These are phyloP conservation scores for Trypanosoma melophagium DNA, from an alignment of 208 protist species.

Conservation along the genomic window DNA sequence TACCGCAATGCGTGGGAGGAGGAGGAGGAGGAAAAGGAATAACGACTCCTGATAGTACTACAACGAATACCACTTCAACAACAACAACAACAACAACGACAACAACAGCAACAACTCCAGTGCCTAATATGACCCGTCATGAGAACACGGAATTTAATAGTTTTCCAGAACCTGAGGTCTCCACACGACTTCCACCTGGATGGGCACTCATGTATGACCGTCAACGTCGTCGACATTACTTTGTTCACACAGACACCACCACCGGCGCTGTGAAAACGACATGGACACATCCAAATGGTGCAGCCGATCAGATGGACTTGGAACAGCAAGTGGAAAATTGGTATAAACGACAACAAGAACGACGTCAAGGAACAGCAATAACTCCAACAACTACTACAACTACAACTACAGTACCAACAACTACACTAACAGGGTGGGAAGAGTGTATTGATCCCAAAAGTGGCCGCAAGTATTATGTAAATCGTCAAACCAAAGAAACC, in stretches of 20 bases:
- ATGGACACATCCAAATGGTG: slow-evolving; percentile 68
- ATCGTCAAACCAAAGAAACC: slow-evolving; percentile 40
- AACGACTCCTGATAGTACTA: background rate
- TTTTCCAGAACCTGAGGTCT: slow-evolving; percentile 41
- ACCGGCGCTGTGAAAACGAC: slow-evolving; percentile 36
- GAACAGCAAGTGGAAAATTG: slow-evolving; percentile 39
- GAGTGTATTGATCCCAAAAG: slow-evolving; percentile 29
- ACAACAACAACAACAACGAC: background rate
- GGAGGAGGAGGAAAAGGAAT: background rate
- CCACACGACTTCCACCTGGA: slow-evolving; percentile 49
- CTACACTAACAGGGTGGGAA: slow-evolving; percentile 26
- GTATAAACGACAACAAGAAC: slow-evolving; percentile 29
- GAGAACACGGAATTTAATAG: background rate
- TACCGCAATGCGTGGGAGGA: background rate
- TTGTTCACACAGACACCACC: slow-evolving; percentile 45
- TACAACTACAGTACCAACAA: slow-evolving; percentile 4
- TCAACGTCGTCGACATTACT: slow-evolving; percentile 56
- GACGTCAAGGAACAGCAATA: slow-evolving; percentile 30
- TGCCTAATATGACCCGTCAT: background rate
- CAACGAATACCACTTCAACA: background rate
- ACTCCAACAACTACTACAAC: slow-evolving; percentile 7
- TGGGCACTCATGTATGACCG: slow-evolving; percentile 65
- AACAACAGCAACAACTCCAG: background rate
- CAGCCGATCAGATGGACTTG: slow-evolving; percentile 43
- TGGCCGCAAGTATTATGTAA: slow-evolving; percentile 39